Evolutionary conservation across 2,329 filamentous ascomycete species (phyloP).

Genomic region (Cladosporium sp.): DNA sequence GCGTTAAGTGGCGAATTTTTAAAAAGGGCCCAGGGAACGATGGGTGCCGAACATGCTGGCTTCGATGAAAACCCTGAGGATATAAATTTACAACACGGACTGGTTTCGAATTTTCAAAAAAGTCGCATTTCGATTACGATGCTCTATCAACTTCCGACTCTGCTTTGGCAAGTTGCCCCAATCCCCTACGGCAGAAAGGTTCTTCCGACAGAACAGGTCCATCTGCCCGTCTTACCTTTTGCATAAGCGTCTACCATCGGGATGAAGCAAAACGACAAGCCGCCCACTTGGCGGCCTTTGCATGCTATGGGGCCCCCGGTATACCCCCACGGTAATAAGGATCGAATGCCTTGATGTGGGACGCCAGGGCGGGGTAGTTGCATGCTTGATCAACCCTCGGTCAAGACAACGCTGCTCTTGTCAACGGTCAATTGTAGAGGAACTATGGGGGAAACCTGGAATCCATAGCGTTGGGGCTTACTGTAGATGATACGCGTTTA

Average conservation of each 20-base stretch:
- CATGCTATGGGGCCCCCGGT: background rate
- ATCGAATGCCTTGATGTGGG: background rate
- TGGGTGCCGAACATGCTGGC: conserved; percentile 2
- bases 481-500: no score
- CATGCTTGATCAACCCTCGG: background rate
- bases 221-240: background rate
- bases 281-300: conserved; percentile 4
- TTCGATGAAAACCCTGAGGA: conserved; percentile 4
- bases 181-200: background rate
- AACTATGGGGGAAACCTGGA: no score
- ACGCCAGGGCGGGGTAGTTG: background rate
- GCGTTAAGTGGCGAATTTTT: conserved; percentile 11
- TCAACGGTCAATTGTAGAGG: no score
- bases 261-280: conserved; percentile 7
- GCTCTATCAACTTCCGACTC: no score
- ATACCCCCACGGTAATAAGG: background rate
- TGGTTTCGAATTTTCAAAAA: background rate
- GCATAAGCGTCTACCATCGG: conserved; percentile 2
- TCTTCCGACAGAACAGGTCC: background rate
- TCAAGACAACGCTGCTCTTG: no score
- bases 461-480: no score
- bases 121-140: background rate
- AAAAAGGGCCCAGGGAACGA: background rate
- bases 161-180: no score
- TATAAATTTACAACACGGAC: conserved; percentile 3